Conservation (phyloP, 805 yeast species). For the Myxozyma monticola region DNA sequence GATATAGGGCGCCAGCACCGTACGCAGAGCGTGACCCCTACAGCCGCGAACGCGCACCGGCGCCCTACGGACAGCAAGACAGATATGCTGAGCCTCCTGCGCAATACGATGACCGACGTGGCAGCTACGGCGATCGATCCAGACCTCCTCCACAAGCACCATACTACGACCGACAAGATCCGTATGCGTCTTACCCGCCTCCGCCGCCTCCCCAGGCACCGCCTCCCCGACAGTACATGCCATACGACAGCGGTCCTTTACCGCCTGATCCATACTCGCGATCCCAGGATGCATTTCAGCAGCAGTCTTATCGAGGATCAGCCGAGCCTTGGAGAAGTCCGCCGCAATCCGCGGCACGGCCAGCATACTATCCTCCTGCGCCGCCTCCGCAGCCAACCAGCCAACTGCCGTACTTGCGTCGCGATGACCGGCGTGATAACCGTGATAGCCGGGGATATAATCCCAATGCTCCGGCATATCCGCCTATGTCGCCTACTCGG, state of each 20-base stretch:
- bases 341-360: not conserved
- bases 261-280: slow-evolving; percentile 26
- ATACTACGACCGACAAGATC: slow-evolving; percentile 8
- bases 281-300: slow-evolving; percentile 10
- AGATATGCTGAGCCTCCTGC: not conserved
- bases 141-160: not conserved
- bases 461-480: not conserved
- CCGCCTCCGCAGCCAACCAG: not conserved
- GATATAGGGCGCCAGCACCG: slow-evolving; percentile 2
- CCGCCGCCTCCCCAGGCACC: not conserved
- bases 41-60: not conserved
- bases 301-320: not conserved
- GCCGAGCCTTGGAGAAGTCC: slow-evolving; percentile 3
- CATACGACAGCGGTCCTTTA: slow-evolving; percentile 6
- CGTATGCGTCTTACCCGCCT: not conserved
- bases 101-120: no score
- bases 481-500: slow-evolving; percentile 1
- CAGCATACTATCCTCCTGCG: slow-evolving; percentile 6
- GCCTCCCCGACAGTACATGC: not conserved
- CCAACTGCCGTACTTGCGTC: not conserved
- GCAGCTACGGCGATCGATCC: not conserved
- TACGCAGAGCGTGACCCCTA: not conserved
- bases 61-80: not conserved
- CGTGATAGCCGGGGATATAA: slow-evolving; percentile 6
- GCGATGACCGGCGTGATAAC: slow-evolving; percentile 1